These are phyloP conservation scores for Metschnikowia baotianmanensis DNA, from an alignment of 805 yeast genomes.

Conservation along the genomic window DNA sequence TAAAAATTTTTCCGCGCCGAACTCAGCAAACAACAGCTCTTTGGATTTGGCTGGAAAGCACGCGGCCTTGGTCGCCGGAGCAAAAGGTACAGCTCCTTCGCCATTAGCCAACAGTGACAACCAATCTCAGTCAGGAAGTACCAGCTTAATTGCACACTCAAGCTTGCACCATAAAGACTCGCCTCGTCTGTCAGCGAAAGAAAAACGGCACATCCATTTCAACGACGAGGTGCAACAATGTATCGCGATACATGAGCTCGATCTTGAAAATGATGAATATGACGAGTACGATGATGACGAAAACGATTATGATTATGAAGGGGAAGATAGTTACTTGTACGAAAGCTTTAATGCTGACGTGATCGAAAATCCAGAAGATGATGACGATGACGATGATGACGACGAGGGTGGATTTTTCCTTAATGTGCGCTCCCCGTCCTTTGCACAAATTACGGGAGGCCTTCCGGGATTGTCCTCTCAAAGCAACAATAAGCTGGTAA, in stretches of 20 bases:
- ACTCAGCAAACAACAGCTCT: slow-evolving; percentile 32
- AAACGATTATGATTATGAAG: slow-evolving; percentile 23
- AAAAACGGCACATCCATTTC: slow-evolving; percentile 79
- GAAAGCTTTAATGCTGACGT: slow-evolving; percentile 18
- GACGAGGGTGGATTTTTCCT: slow-evolving; percentile 71
- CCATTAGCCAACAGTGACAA: background rate
- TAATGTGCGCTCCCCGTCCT: slow-evolving; percentile 46
- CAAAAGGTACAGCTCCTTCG: background rate
- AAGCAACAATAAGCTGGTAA: slow-evolving; percentile 6
- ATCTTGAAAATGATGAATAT: slow-evolving; percentile 13
- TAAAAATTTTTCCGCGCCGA: slow-evolving; percentile 23
- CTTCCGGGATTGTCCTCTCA: slow-evolving; percentile 19
- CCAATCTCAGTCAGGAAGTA: slow-evolving; percentile 1
- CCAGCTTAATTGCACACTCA: slow-evolving; percentile 4
- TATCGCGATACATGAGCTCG: slow-evolving; percentile 55
- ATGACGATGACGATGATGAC: slow-evolving; percentile 42
- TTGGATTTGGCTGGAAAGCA: slow-evolving; percentile 20
- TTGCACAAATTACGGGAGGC: slow-evolving; percentile 24
- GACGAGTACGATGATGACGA: slow-evolving; percentile 18
- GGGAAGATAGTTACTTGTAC: slow-evolving; percentile 16
- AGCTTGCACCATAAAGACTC: slow-evolving; percentile 9
- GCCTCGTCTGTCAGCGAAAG: slow-evolving; percentile 14
- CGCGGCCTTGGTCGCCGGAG: slow-evolving; percentile 5
- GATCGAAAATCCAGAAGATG: slow-evolving; percentile 18
- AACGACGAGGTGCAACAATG: slow-evolving; percentile 95